Base-by-base conservation (phyloP, 495 filamentous ascomycete species). In the Hypoxylon trugodes region DNA sequence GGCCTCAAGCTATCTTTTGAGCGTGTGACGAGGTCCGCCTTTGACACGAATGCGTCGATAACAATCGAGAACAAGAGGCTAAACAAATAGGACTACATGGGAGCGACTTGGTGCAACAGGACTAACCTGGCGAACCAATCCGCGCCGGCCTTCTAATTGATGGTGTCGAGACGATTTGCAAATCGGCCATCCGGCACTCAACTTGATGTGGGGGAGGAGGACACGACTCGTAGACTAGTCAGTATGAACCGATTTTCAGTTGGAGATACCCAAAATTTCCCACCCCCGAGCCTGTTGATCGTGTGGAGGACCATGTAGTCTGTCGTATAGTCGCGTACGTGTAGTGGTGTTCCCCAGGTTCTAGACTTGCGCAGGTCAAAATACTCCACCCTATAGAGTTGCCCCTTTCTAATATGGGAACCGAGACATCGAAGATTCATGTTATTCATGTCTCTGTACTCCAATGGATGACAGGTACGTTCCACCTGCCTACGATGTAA, bases 101-200 rank as follows among this genome's bases (percentile, higher is more conserved):
- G 24, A 45, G 36, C n/a, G 10, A 50, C 21, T 43, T 24, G 35
- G 49, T 61, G 63, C 45, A 61, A 66, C 63, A 18, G 46, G 33
- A 36, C 30, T 40, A 56, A 32, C 9, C 45, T 51, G 50, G 51
- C 28, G 50, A 45, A 33, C 63, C 63, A 61, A 66, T 66, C 49
- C 45, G 43, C 56, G 49, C n/a, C 35, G 22, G 8, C 19, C 19
- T 56, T 36, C 41, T 38, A 46, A 51, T 46, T 49, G 62, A 60
- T 36, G 49, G 50, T 66, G 45, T 57, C 50, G 8, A 54, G 52
- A 59, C 35, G 13, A 46, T 13, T 51, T 22, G 36, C 48, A 9
- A 66, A 56, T 56, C 56, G 49, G 35, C 36, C n/a, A n/a, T n/a
- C n/a, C 56, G 56, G 63, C 48, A 45, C 15, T 65, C 49, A 19